Evolutionary conservation across 768 basidiomycete genomes (phyloP).

Genomic region (Podaxis sp.): DNA sequence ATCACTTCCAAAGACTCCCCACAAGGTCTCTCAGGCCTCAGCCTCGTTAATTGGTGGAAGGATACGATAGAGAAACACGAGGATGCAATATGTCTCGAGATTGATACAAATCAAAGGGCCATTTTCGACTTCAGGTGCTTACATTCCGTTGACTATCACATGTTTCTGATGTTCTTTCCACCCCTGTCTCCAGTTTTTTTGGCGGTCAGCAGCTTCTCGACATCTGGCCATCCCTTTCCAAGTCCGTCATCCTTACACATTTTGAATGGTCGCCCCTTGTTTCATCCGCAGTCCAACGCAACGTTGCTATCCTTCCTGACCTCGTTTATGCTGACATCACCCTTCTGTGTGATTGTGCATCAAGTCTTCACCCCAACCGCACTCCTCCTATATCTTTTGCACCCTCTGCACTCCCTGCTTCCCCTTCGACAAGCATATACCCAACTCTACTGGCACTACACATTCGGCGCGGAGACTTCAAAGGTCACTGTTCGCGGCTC

Average conservation of each 20-base stretch:
- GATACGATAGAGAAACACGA: conserved; percentile 27
- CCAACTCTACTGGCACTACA: conserved; percentile 50
- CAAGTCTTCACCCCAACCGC: background rate
- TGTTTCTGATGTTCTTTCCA: background rate
- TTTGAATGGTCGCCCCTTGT: conserved; percentile 56
- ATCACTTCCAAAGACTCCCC: conserved; percentile 28
- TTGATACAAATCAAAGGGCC: conserved; percentile 15
- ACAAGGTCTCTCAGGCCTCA: conserved; percentile 27
- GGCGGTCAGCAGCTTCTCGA: conserved; percentile 38
- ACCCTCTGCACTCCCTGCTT: conserved; percentile 11
- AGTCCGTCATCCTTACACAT: conserved; percentile 40
- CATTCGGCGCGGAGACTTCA: conserved; percentile 54
- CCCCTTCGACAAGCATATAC: conserved; percentile 20
- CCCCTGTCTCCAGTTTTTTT: conserved; percentile 34
- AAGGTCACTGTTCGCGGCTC: conserved; percentile 48
- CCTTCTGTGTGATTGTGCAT: background rate
- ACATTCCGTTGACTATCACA: background rate
- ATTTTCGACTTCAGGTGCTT: conserved; percentile 50
- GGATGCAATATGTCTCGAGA: conserved; percentile 13
- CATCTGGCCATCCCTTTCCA: conserved; percentile 18
- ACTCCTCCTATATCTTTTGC: conserved; percentile 14
- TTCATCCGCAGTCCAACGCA: conserved; percentile 43
- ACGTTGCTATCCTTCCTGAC: conserved; percentile 32
- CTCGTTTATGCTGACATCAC: background rate
- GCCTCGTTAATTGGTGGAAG: conserved; percentile 49